phyloP scores from a whole-genome alignment of 441 rosid species.

The Francoa sonchifolia region DNA sequence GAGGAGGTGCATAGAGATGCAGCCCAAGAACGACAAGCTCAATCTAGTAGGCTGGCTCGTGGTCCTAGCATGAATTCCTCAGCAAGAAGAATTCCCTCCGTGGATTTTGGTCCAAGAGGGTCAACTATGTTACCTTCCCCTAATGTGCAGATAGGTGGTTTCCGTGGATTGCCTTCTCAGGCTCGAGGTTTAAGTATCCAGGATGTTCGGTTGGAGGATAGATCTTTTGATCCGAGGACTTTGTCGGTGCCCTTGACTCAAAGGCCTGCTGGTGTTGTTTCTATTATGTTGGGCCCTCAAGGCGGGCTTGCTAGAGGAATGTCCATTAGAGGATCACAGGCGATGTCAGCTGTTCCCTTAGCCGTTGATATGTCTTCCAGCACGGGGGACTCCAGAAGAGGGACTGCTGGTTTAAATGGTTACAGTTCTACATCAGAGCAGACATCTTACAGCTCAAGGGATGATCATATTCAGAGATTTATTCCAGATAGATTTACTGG shows the following conservation, averaged over 20 bases:
- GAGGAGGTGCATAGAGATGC: constrained; percentile 99
- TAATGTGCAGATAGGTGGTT: constrained; percentile 57
- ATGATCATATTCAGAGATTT: constrained; percentile 34
- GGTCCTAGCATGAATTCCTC: constrained; percentile 47
- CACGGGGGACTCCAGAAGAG: constrained; percentile 50
- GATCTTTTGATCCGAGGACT: constrained; percentile 61
- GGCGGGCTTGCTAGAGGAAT: constrained; percentile 96
- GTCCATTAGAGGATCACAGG: constrained; percentile 56
- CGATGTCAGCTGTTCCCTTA: constrained; percentile 23
- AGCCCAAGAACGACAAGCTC: constrained; percentile 87
- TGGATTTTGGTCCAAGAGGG: constrained; percentile 74
- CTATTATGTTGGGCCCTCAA: constrained; percentile 88
- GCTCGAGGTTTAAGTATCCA: constrained; percentile 53
- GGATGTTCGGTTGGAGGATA: constrained; percentile 72
- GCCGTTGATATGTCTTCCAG: constrained; percentile 32
- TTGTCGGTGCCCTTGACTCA: constrained; percentile 70
- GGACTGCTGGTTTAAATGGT: constrained; percentile 45
- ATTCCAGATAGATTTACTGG: constrained; percentile 38
- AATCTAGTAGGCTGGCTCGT: constrained; percentile 57
- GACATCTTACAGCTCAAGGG: constrained; percentile 29
- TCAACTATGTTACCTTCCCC: constrained; percentile 60
- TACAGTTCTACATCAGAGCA: constrained; percentile 31
- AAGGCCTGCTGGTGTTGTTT: constrained; percentile 55
- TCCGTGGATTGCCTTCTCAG: constrained; percentile 51
- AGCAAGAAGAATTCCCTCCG: constrained; percentile 41